A percentile compares a stretch with the other conserved stretches of the same genome.
Conservation (phyloP, 208 protist genomes). For the Leishmania aethiopica region DNA sequence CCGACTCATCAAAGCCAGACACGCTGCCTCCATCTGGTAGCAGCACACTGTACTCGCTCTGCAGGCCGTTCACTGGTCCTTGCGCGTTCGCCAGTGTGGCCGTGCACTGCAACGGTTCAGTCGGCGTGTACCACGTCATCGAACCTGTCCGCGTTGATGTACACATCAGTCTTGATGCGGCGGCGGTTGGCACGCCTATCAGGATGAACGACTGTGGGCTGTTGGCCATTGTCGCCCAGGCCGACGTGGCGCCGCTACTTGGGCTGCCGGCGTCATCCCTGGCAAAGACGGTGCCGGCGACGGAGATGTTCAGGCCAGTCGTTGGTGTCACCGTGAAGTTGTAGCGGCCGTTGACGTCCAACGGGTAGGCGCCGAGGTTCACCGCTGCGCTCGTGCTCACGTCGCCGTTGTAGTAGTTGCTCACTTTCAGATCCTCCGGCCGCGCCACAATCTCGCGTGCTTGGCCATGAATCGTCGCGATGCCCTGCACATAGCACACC, state of each 20-base stretch:
- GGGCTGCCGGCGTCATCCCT: neutral
- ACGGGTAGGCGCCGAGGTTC: constrained; percentile 51
- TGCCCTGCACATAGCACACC: constrained; percentile 63
- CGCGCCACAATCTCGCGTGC: constrained; percentile 57
- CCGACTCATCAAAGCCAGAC: constrained; percentile 6
- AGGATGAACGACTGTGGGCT: constrained; percentile 69
- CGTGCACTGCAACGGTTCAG: constrained; percentile 52
- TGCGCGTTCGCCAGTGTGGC: constrained; percentile 42
- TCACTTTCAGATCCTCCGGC: constrained; percentile 43
- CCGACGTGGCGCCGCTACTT: constrained; percentile 6
- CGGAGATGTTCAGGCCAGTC: constrained; percentile 24
- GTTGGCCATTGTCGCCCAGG: constrained; percentile 53
- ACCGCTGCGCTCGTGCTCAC: constrained; percentile 26
- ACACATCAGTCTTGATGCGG: constrained; percentile 47
- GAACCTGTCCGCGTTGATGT: constrained; percentile 48
- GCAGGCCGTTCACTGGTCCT: constrained; percentile 61
- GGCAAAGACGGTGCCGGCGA: constrained; percentile 45
- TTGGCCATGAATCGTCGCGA: constrained; percentile 39
- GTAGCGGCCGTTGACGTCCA: constrained; percentile 62
- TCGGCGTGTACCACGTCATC: constrained; percentile 53
- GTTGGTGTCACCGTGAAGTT: constrained; percentile 41
- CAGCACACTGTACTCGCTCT: constrained; percentile 53
- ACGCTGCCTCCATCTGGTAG: constrained; percentile 63
- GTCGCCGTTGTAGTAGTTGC: constrained; percentile 40
- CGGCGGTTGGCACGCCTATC: constrained; percentile 60